phyloP scores from a whole-genome alignment of 148 eudicot species.

The Rhododendron simsii region DNA sequence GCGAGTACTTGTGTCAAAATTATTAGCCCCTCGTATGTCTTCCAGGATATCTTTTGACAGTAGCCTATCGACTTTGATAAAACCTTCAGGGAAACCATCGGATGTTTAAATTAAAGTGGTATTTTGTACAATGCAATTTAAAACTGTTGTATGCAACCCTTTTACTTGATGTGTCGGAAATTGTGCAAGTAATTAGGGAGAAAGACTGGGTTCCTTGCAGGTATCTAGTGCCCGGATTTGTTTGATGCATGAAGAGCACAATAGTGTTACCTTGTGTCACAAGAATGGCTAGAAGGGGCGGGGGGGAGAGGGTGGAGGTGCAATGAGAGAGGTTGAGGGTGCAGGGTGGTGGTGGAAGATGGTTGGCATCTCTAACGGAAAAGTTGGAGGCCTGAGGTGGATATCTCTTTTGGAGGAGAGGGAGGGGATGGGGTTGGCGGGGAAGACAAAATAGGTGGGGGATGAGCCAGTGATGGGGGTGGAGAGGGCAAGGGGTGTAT shows the following conservation, averaged over 20 bases:
- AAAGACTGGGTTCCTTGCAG: background rate
- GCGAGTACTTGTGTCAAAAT: background rate
- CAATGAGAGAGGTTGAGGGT: background rate
- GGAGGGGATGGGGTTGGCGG: background rate
- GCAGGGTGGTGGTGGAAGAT: background rate
- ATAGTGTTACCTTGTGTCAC: background rate
- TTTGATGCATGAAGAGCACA: background rate
- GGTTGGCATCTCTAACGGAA: background rate
- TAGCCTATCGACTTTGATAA: background rate
- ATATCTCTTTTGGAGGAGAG: background rate
- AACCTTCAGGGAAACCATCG: background rate
- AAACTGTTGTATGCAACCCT: background rate
- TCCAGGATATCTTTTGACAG: background rate
- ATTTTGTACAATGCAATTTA: background rate
- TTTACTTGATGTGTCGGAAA: background rate
- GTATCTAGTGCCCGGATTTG: background rate
- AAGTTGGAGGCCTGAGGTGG: background rate
- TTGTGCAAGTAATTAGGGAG: background rate
- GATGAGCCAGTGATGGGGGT: background rate
- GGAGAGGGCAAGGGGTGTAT: background rate
- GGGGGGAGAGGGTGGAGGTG: background rate
- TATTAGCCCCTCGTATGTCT: no score
- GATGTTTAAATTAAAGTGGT: background rate
- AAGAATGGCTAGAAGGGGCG: background rate
- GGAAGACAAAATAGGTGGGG: background rate